These are phyloP conservation scores for Iodosphaeria phyllophila DNA, from an alignment of 2,329 filamentous ascomycete species.

Conservation along the genomic window DNA sequence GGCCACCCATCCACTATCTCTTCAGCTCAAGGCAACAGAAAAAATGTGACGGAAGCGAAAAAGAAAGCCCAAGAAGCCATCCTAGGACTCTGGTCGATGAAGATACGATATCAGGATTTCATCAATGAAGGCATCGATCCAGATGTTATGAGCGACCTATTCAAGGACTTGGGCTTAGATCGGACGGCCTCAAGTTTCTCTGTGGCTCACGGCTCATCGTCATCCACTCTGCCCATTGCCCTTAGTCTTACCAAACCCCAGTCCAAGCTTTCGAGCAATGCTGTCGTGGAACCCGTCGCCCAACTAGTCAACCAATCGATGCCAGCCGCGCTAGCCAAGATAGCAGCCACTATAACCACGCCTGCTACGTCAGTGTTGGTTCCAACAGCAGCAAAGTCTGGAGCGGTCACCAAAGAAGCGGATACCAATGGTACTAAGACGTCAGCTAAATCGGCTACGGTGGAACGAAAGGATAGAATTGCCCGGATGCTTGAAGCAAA, in stretches of 20 bases:
- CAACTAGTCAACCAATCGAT: too few relatives aligned
- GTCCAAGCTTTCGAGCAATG: too few relatives aligned
- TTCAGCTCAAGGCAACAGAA: neutral
- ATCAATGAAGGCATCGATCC: slow-evolving; percentile 55
- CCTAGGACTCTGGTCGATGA: slow-evolving; percentile 41
- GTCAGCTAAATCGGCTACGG: slow-evolving; percentile 4
- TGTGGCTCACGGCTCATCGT: neutral
- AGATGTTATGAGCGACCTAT: slow-evolving; percentile 41
- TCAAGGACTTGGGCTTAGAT: slow-evolving; percentile 47
- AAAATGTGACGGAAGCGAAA: slow-evolving; percentile 20
- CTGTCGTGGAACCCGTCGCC: too few relatives aligned
- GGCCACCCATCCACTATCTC: neutral
- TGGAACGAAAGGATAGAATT: slow-evolving; percentile 17
- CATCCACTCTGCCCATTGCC: neutral
- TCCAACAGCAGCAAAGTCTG: neutral
- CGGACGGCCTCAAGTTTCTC: slow-evolving; percentile 12
- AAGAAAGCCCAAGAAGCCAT: slow-evolving; percentile 50
- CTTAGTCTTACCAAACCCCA: too few relatives aligned
- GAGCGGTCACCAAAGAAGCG: slow-evolving; percentile 1
- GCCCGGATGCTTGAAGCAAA: slow-evolving; percentile 15
- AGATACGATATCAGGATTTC: slow-evolving; percentile 57
- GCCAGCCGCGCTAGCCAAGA: too few relatives aligned
- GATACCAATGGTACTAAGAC: slow-evolving; percentile 2
- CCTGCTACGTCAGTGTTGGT: too few relatives aligned
- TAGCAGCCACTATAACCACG: too few relatives aligned